Base-by-base conservation (phyloP, 2,329 filamentous ascomycete species). In the Fusarium nisikadoi region DNA sequence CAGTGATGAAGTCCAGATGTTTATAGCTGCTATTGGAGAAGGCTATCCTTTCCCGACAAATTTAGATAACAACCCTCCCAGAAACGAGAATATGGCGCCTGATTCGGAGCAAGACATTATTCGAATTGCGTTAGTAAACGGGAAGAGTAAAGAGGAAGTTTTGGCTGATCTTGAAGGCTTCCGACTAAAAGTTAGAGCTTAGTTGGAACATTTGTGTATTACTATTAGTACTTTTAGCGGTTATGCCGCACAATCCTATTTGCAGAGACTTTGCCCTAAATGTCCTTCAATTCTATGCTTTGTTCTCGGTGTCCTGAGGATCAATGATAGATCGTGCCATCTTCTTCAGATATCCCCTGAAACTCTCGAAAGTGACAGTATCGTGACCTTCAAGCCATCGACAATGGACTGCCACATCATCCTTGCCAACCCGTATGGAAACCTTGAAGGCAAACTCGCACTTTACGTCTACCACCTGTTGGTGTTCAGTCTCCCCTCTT, bases 311-410 rank as follows among this genome's bases (percentile, higher is more conserved):
- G 13, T 27, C 33, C 16, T 31, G 49, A 9, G 33, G 23, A 19
- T 46, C 60, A 17, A 70, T 31, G 42, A 69, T 31, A 10, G 58
- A 57, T 45, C 70, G 68, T 3, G 68, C 76, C 8, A 77, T 84
- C 13, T 78, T 69, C 80, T 90, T 93, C 47, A 97, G 71, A 84
- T 95, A 94, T 0, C 94, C 94, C 67, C 91, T 92, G 70, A 99
- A 94, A 79, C 95, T 98, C 82, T 97, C 93, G 80, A 95, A 97
- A 0, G 96, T 78, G 2, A 91, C 86, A 23, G 88, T 84, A 72
- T 97, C 93, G 10, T 86, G 84, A 0, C 96, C 95, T 75, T 93
- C 90, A 2, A 94, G 78, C 95, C 81, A 83, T 36, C 93, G 86
- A 59, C 92, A 84, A 8, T 81, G 74, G 8, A 92, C 82, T 5